These are phyloP conservation scores for Stentor coeruleus DNA, from an alignment of 73 alveolate genomes.

Conservation along the genomic window DNA sequence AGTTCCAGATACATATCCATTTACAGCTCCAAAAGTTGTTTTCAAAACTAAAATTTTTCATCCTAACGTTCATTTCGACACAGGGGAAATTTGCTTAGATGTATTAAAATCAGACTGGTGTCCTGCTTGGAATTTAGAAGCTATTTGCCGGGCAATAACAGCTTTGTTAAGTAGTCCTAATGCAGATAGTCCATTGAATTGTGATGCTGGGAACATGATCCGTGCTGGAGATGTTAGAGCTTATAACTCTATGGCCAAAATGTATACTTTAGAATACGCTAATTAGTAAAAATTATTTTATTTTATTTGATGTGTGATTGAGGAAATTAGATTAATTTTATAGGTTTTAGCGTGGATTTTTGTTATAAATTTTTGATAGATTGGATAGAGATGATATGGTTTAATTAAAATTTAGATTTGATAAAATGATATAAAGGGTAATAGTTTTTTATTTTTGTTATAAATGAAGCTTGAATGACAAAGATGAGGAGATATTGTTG, in stretches of 20 bases:
- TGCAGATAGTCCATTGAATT: slow-evolving; percentile 95
- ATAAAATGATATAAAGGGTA: too few species aligned
- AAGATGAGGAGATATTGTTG: too few species aligned
- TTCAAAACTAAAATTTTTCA: slow-evolving; percentile 89
- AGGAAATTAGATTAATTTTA: too few species aligned
- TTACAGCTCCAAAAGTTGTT: slow-evolving; percentile 84
- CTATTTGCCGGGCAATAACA: slow-evolving; percentile 83
- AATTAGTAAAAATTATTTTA: too few species aligned
- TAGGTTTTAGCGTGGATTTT: too few species aligned
- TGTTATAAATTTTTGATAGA: too few species aligned
- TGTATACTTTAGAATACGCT: slow-evolving; percentile 86
- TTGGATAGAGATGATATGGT: too few species aligned
- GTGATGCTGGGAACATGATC: slow-evolving; percentile 92
- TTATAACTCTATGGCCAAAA: slow-evolving; percentile 75
- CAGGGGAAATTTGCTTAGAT: slow-evolving; percentile 92
- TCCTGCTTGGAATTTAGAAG: slow-evolving; percentile 95
- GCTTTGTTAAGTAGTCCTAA: slow-evolving; percentile 86
- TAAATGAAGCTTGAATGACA: too few species aligned
- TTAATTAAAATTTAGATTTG: too few species aligned
- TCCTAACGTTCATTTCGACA: slow-evolving; percentile 92
- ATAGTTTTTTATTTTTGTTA: too few species aligned
- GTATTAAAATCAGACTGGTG: slow-evolving; percentile 87
- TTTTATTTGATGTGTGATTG: too few species aligned
- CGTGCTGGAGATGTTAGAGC: slow-evolving; percentile 86
- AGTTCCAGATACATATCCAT: slow-evolving; percentile 84